These are phyloP conservation scores for Talaromyces sp. DNA, from an alignment of 2,329 filamentous ascomycete species.

Conservation along the genomic window DNA sequence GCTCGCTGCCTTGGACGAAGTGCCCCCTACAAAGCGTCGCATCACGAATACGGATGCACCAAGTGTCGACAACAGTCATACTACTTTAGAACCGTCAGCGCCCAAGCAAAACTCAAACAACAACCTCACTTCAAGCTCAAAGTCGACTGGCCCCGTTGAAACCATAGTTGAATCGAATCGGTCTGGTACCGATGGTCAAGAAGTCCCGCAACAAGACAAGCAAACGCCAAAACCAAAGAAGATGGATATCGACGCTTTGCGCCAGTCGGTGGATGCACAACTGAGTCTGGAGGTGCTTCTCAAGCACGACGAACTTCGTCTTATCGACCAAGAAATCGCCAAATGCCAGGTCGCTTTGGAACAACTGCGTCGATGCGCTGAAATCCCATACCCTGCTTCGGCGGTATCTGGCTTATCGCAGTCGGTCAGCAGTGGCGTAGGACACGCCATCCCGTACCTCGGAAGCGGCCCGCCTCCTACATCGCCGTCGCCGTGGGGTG, in stretches of 20 bases:
- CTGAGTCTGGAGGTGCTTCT: constrained; percentile 86
- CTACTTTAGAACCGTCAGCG: neutral
- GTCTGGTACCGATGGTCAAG: constrained; percentile 5
- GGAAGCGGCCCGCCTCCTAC: constrained; percentile 61
- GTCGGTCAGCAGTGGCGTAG: constrained; percentile 67
- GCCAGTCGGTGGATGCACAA: constrained; percentile 74
- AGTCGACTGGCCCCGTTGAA: neutral
- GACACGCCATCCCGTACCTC: constrained; percentile 59
- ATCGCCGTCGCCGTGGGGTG: constrained; percentile 83
- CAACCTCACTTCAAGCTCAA: neutral
- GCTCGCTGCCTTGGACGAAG: constrained; percentile 20
- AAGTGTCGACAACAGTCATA: constrained; percentile 8
- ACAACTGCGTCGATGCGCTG: constrained; percentile 83
- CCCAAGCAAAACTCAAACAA: neutral
- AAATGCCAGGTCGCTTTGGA: constrained; percentile 93
- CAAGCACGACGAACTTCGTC: constrained; percentile 88
- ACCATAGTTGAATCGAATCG: neutral
- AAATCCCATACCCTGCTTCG: constrained; percentile 81
- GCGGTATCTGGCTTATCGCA: constrained; percentile 54
- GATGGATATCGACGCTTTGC: constrained; percentile 45
- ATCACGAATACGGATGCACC: constrained; percentile 20
- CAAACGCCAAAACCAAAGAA: constrained; percentile 17
- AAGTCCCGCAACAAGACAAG: constrained; percentile 11
- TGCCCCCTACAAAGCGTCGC: constrained; percentile 26
- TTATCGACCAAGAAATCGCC: constrained; percentile 92